These are phyloP conservation scores for Brassica incana DNA, from an alignment of 345 rosid species.

Conservation along the genomic window DNA sequence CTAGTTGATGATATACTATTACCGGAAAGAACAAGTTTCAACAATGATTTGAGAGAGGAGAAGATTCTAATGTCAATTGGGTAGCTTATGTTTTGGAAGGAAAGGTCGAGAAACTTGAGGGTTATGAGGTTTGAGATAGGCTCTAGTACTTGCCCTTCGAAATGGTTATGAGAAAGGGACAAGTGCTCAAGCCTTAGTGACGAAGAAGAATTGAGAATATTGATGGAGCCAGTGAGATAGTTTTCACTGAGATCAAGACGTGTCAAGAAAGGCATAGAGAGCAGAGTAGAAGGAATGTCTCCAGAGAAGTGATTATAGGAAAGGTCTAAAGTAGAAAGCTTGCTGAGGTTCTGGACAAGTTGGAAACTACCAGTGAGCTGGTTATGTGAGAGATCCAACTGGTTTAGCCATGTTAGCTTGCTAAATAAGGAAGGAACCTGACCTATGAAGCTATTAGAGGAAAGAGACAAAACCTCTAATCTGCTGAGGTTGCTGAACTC, in stretches of 20 bases:
- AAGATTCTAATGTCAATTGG: constrained; percentile 9
- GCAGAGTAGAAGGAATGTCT: not conserved
- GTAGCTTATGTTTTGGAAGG: constrained; percentile 2
- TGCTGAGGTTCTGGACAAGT: not conserved
- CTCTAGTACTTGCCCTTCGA: not conserved
- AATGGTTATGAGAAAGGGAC: not conserved
- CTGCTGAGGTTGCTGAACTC: not conserved
- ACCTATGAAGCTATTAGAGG: not conserved
- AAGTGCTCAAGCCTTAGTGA: not conserved
- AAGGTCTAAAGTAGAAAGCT: not conserved
- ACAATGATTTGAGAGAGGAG: constrained; percentile 18
- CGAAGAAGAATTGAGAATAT: not conserved
- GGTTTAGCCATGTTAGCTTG: not conserved
- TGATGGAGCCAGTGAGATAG: not conserved
- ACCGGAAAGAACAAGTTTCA: not conserved
- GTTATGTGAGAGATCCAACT: constrained; percentile 1
- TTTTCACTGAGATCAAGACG: not conserved
- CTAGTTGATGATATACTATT: not conserved
- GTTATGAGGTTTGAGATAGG: constrained; percentile 2
- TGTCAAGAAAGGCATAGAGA: constrained; percentile 5
- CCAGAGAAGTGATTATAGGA: constrained; percentile 8
- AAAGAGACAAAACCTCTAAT: constrained; percentile 1
- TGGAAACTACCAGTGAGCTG: constrained; percentile 22
- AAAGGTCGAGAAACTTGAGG: not conserved
- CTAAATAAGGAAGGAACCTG: not conserved